phyloP scores from a whole-genome alignment of 2,329 filamentous ascomycete genomes.

The Tricladium varicosporioides region DNA sequence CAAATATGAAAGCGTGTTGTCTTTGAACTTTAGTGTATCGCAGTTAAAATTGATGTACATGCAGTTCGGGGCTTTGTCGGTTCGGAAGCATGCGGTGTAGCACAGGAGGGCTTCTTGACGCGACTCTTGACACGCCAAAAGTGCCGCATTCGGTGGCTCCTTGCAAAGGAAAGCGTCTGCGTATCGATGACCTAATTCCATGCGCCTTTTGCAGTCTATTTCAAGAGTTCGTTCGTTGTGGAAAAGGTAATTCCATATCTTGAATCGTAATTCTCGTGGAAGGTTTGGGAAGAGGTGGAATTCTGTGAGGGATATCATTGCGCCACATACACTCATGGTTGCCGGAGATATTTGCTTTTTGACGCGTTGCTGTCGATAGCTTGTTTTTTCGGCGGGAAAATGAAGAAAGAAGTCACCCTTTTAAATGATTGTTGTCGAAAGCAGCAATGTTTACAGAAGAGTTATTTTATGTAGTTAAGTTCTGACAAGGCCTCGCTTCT shows the following conservation, averaged over 20 bases:
- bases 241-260: slow-evolving; percentile 26
- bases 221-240: slow-evolving; percentile 18
- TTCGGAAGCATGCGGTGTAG: slow-evolving; percentile 24
- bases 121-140: slow-evolving; percentile 33
- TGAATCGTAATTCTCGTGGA: slow-evolving; percentile 30
- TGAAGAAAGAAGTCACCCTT: too few species aligned
- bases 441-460: too few species aligned
- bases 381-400: too few species aligned
- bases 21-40: slow-evolving; percentile 23
- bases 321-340: too few species aligned
- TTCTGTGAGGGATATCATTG: background rate
- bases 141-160: slow-evolving; percentile 25
- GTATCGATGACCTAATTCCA: slow-evolving; percentile 3
- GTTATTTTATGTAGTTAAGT: too few species aligned
- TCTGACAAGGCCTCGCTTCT: too few species aligned
- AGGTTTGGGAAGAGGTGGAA: slow-evolving; percentile 29
- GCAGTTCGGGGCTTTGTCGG: slow-evolving; percentile 7
- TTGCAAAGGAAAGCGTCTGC: slow-evolving; percentile 18
- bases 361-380: background rate
- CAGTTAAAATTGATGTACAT: slow-evolving; percentile 22
- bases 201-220: slow-evolving; percentile 20
- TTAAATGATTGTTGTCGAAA: too few species aligned
- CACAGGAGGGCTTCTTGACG: slow-evolving; percentile 24
- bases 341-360: background rate
- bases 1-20: slow-evolving; percentile 23